Conservation (phyloP, 176 grass and related monocot genomes). For the Canna indica region DNA sequence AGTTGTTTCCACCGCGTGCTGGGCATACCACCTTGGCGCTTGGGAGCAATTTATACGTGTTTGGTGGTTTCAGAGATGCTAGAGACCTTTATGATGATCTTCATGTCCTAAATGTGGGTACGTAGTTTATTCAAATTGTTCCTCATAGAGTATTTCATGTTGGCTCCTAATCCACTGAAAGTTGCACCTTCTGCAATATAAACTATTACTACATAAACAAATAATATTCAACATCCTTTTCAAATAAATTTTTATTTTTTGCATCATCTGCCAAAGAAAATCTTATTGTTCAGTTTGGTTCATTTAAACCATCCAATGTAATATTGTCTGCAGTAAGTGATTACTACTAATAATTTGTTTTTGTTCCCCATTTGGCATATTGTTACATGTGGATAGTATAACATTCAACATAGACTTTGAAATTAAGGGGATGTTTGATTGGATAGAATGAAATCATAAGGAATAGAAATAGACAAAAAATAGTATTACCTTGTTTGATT, state of each 20-base stretch:
- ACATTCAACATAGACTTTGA: no score
- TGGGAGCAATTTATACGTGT: constrained; percentile 26
- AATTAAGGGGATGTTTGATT: no score
- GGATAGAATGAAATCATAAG: no score
- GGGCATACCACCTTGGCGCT: constrained; percentile 25
- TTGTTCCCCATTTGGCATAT: no score
- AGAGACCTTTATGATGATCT: constrained; percentile 30
- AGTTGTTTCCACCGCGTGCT: constrained; percentile 23
- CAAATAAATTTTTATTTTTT: background rate
- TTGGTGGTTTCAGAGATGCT: constrained; percentile 29
- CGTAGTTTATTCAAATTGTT: background rate
- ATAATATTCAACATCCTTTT: background rate
- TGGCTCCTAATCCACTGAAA: background rate
- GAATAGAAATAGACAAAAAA: no score
- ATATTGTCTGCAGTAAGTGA: no score
- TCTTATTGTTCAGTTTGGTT: background rate
- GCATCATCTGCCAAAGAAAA: background rate
- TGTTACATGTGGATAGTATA: no score
- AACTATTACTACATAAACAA: background rate
- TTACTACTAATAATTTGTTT: no score
- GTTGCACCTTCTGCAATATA: background rate
- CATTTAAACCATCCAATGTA: no score
- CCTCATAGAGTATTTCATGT: background rate
- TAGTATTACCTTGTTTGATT: no score
- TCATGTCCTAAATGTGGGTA: constrained; percentile 24